Evolutionary conservation across 2,329 filamentous ascomycete species (phyloP).

Genomic region (Gaeumannomyces sp.): DNA sequence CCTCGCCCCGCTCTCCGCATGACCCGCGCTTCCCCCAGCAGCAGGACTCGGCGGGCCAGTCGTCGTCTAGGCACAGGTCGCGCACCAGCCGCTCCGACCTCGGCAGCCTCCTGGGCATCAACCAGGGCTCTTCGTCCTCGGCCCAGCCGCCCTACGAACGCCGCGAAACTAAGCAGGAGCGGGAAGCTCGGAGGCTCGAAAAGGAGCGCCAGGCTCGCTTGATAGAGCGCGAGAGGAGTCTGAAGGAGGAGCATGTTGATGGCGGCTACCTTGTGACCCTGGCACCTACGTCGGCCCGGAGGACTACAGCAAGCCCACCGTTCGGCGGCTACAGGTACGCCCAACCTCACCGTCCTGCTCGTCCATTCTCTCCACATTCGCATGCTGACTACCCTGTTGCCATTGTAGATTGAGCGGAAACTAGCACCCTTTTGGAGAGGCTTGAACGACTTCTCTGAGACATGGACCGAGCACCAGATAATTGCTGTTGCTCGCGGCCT

Average conservation of each 20-base stretch:
- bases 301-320: slow-evolving; percentile 84
- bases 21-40: slow-evolving; percentile 8
- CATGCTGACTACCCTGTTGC: slow-evolving; percentile 16
- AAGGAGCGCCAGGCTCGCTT: slow-evolving; percentile 68
- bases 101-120: slow-evolving; percentile 37
- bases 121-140: slow-evolving; percentile 31
- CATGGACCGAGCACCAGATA: slow-evolving; percentile 94
- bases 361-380: background rate
- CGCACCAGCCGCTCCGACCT: slow-evolving; percentile 39
- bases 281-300: slow-evolving; percentile 89
- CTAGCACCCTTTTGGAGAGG: slow-evolving; percentile 95
- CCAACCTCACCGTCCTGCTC: slow-evolving; percentile 3
- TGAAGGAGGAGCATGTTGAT: slow-evolving; percentile 88
- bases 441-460: slow-evolving; percentile 78
- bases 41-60: slow-evolving; percentile 7
- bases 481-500: slow-evolving; percentile 81
- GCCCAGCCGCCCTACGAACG: slow-evolving; percentile 48
- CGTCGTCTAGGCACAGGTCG: slow-evolving; percentile 20
- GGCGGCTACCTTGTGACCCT: slow-evolving; percentile 92
- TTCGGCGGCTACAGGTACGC: slow-evolving; percentile 81
- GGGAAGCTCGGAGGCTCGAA: slow-evolving; percentile 79
- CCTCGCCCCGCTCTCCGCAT: slow-evolving; percentile 16
- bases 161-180: slow-evolving; percentile 84
- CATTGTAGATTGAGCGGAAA: slow-evolving; percentile 74
- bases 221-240: slow-evolving; percentile 83